Evolutionary conservation across 2,329 filamentous ascomycete genomes (phyloP).

Genomic region (Teratosphaeriaceae sp.): DNA sequence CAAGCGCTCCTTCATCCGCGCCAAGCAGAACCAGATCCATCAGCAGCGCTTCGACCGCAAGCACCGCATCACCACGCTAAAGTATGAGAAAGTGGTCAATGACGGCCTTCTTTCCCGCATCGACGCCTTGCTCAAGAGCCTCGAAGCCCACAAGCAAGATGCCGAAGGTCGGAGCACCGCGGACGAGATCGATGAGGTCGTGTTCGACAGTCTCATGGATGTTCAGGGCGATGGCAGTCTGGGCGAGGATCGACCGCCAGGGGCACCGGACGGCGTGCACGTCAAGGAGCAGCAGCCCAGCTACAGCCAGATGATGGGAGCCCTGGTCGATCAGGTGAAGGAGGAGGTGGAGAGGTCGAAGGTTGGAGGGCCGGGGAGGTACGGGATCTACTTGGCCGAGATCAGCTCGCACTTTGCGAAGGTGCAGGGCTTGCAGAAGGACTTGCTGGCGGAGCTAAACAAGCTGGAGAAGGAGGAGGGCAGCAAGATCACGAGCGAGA

Average conservation of each 20-base stretch:
- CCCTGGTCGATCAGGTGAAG: constrained; percentile 90
- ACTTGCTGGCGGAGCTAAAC: constrained; percentile 66
- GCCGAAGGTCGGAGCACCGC: constrained; percentile 51
- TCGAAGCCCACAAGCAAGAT: constrained; percentile 63
- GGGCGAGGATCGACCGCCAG: constrained; percentile 67
- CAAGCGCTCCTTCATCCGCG: constrained; percentile 95
- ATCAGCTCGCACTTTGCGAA: constrained; percentile 70
- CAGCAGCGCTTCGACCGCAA: constrained; percentile 79
- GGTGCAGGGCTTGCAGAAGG: constrained; percentile 68
- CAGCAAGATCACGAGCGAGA: constrained; percentile 90
- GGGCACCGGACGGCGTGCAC: constrained; percentile 74
- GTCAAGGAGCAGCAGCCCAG: constrained; percentile 62
- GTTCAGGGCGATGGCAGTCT: constrained; percentile 55
- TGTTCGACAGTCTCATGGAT: constrained; percentile 87
- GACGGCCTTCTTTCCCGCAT: constrained; percentile 83
- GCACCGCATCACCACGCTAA: constrained; percentile 81
- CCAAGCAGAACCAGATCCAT: constrained; percentile 96
- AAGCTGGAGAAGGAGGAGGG: constrained; percentile 79
- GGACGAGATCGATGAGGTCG: constrained; percentile 67
- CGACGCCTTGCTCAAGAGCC: constrained; percentile 64
- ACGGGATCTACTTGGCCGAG: constrained; percentile 70
- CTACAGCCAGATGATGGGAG: constrained; percentile 98
- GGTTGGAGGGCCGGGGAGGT: constrained; percentile 50
- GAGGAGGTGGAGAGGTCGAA: constrained; percentile 69
- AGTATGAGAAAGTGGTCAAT: constrained; percentile 90